Conservation (phyloP, 345 rosid species). For the Psidium friedrichsthalianum region DNA sequence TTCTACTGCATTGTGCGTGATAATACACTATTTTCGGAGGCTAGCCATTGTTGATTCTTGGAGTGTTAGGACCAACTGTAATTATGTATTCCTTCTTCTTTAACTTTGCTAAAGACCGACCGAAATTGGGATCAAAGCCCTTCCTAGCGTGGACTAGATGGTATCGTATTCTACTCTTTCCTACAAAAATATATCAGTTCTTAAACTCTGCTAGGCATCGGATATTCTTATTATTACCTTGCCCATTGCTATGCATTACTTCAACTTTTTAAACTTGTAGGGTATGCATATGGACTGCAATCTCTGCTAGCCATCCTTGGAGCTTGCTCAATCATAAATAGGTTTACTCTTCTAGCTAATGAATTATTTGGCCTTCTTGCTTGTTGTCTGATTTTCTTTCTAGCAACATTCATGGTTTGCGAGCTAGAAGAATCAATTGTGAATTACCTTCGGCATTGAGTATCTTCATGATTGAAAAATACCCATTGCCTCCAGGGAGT, state of each 20-base stretch:
- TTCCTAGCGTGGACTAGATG: conserved; percentile 95
- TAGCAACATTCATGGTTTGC: too few relatives aligned
- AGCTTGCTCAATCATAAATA: conserved; percentile 84
- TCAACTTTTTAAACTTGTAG: conserved; percentile 12
- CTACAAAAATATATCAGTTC: not conserved
- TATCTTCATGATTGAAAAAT: too few relatives aligned
- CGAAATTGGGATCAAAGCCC: conserved; percentile 64
- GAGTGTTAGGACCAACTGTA: conserved; percentile 97
- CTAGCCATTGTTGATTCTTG: conserved; percentile 83
- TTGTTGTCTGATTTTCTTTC: too few relatives aligned
- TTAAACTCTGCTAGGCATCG: not conserved
- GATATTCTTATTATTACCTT: not conserved
- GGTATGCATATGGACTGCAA: conserved; percentile 93
- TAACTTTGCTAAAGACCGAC: conserved; percentile 68
- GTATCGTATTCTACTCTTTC: conserved; percentile 20
- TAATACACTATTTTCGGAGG: conserved; percentile 81
- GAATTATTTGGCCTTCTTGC: conserved; percentile 76
- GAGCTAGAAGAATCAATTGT: too few relatives aligned
- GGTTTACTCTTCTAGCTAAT: conserved; percentile 80
- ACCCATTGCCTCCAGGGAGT: too few relatives aligned
- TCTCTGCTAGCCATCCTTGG: conserved; percentile 69
- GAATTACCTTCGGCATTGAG: too few relatives aligned
- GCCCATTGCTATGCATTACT: not conserved
- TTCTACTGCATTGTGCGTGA: conserved; percentile 82
- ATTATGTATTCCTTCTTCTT: conserved; percentile 95